These are phyloP conservation scores for Austropuccinia psidii DNA, from an alignment of 1,284 basidiomycete species.

Conservation along the genomic window DNA sequence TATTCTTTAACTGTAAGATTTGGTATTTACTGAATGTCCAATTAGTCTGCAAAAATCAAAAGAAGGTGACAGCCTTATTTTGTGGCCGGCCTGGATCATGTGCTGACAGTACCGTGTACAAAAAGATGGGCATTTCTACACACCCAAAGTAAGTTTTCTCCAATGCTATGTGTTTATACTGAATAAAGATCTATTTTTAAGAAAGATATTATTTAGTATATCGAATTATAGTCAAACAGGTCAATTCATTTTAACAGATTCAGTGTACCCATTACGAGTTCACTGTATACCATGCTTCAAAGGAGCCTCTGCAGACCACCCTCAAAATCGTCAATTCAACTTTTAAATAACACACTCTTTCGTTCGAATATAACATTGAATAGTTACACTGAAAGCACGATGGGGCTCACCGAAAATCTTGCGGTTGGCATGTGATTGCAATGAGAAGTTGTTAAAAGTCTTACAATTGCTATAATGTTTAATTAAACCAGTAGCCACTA, in stretches of 20 bases:
- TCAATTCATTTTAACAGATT: conserved; percentile 3
- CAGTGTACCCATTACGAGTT: neutral
- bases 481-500: no score
- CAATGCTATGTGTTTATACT: neutral
- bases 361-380: conserved; percentile 1
- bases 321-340: neutral
- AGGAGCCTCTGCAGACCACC: neutral
- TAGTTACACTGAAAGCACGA: conserved; percentile 8
- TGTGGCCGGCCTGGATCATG: conserved; percentile 20
- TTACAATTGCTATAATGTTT: no score
- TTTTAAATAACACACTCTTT: neutral
- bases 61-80: neutral
- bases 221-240: no score
- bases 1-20: neutral
- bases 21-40: conserved; percentile 7
- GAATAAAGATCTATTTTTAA: no score
- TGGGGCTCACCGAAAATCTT: neutral
- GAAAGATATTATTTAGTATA: no score
- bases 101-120: neutral
- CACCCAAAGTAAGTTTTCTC: neutral
- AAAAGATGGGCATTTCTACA: neutral
- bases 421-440: neutral
- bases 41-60: conserved; percentile 1
- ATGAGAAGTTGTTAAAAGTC: no score
- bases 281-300: conserved; percentile 1